Percentiles rank a stretch among this genome's conserved stretches.
Evolutionary conservation across 2,329 filamentous ascomycete species (phyloP).

Genomic region (Neofusicoccum sp.): DNA sequence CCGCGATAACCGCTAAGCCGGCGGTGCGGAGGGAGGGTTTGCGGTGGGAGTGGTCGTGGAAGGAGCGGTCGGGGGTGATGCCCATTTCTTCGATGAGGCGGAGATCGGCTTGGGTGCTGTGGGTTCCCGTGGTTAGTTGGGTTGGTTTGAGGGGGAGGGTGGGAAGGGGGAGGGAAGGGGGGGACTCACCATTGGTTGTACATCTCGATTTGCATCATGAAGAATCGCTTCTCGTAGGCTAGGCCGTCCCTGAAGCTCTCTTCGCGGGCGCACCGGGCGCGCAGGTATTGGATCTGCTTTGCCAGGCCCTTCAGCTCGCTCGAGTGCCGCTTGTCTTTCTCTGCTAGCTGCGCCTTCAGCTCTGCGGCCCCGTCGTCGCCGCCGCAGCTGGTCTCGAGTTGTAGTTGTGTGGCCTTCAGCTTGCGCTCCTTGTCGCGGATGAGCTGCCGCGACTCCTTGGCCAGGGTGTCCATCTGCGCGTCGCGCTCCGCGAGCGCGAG

Average conservation of each 20-base stretch:
- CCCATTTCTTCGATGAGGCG: constrained; percentile 84
- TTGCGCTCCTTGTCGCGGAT: constrained; percentile 24
- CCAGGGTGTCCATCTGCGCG: constrained; percentile 23
- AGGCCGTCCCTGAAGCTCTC: constrained; percentile 77
- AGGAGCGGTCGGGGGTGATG: constrained; percentile 56
- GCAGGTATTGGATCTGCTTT: constrained; percentile 90
- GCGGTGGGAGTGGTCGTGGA: constrained; percentile 38
- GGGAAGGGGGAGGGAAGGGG: background rate
- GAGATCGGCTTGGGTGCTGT: constrained; percentile 89
- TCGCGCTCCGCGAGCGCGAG: constrained; percentile 25
- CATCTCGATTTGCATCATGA: constrained; percentile 77
- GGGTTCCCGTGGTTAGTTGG: constrained; percentile 27
- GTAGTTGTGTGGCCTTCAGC: constrained; percentile 28
- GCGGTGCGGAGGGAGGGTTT: constrained; percentile 53
- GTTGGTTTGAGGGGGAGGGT: constrained; percentile 7
- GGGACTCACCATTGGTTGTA: constrained; percentile 84
- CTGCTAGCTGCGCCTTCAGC: constrained; percentile 54
- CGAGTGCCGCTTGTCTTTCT: constrained; percentile 69
- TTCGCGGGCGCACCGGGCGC: constrained; percentile 79
- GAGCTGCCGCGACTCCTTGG: constrained; percentile 21
- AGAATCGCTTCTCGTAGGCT: constrained; percentile 83
- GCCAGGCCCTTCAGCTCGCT: constrained; percentile 80
- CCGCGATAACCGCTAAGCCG: constrained; percentile 52
- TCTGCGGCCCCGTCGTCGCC: constrained; percentile 31
- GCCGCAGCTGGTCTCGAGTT: constrained; percentile 34